A percentile compares a stretch with the other conserved stretches of the same genome.
Conservation (phyloP, 2,329 filamentous ascomycete genomes). For the Microcyclospora pomicola region DNA sequence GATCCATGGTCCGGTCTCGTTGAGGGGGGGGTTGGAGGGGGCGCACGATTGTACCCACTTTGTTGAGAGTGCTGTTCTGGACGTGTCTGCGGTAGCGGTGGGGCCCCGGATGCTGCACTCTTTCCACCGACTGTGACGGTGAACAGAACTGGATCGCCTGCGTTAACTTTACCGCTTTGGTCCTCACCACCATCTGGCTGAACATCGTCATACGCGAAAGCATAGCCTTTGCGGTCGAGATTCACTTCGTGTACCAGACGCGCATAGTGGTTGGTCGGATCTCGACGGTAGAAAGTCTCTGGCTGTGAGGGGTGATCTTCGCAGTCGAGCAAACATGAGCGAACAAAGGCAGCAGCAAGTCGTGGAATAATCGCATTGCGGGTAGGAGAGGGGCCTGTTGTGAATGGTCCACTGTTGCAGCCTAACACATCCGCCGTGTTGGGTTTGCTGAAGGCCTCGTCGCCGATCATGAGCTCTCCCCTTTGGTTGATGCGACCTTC, state of each 20-base stretch:
- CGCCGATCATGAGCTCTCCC: conserved; percentile 31
- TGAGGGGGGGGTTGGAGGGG: conserved; percentile 6
- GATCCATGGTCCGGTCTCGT: conserved; percentile 1
- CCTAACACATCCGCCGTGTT: conserved; percentile 51
- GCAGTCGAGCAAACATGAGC: conserved; percentile 49
- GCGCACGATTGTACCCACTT: conserved; percentile 5
- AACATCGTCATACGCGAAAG: conserved; percentile 52
- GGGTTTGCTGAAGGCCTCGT: conserved; percentile 42
- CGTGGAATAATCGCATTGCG: conserved; percentile 54
- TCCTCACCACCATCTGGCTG: conserved; percentile 44
- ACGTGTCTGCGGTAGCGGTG: conserved; percentile 1
- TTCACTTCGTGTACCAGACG: conserved; percentile 48
- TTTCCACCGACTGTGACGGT: conserved; percentile 35
- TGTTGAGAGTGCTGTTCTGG: conserved; percentile 1
- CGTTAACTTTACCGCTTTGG: conserved; percentile 39
- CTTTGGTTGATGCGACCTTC: conserved; percentile 32
- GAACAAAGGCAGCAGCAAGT: conserved; percentile 64
- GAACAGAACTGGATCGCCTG: conserved; percentile 32
- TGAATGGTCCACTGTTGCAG: conserved; percentile 52
- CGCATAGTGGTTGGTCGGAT: conserved; percentile 42
- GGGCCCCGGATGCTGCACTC: conserved; percentile 4
- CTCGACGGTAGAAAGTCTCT: conserved; percentile 20
- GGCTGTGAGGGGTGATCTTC: conserved; percentile 26
- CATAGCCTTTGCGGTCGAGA: conserved; percentile 48
- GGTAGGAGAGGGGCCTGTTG: conserved; percentile 28